A percentile compares a stretch with the other conserved stretches of the same genome.
These are phyloP conservation scores for Meredithiella fracta DNA, from an alignment of 2,329 filamentous ascomycete species.

Conservation along the genomic window DNA sequence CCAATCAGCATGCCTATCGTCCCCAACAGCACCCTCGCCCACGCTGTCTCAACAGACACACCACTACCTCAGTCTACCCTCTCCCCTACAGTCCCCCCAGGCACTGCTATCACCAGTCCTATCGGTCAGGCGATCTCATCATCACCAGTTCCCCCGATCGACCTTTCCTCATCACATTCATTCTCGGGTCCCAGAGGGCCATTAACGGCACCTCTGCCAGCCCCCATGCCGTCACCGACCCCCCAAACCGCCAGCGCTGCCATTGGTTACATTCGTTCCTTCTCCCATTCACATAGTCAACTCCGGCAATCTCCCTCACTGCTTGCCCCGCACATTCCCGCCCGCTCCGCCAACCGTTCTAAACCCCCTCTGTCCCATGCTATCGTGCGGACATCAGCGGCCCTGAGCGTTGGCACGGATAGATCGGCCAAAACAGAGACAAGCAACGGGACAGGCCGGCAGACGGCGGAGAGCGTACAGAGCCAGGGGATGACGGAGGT, in stretches of 20 bases:
- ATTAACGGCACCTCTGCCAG: constrained; percentile 4
- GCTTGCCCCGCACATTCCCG: neutral
- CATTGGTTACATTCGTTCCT: constrained; percentile 5
- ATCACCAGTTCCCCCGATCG: constrained; percentile 5
- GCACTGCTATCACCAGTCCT: neutral
- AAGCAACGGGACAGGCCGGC: neutral
- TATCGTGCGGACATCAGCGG: constrained; percentile 10
- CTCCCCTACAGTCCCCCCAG: constrained; percentile 2
- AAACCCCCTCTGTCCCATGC: constrained; percentile 8
- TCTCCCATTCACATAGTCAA: constrained; percentile 7
- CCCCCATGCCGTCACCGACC: neutral
- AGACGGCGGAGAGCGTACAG: neutral
- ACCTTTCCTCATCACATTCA: neutral
- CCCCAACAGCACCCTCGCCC: constrained; percentile 9
- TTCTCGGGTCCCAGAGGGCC: neutral
- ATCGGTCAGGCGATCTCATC: neutral
- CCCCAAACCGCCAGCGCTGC: constrained; percentile 2
- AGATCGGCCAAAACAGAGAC: constrained; percentile 6
- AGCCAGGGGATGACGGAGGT: constrained; percentile 17
- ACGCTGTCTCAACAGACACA: constrained; percentile 4
- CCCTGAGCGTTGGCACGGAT: constrained; percentile 9
- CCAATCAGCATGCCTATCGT: constrained; percentile 12
- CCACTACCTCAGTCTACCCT: neutral
- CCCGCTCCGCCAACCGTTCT: neutral
- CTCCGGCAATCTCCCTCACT: neutral